A percentile compares a stretch with the other conserved stretches of the same genome.
These are phyloP conservation scores for Neocucurbitaria cava DNA, from an alignment of 2,329 filamentous ascomycete species.

Conservation along the genomic window DNA sequence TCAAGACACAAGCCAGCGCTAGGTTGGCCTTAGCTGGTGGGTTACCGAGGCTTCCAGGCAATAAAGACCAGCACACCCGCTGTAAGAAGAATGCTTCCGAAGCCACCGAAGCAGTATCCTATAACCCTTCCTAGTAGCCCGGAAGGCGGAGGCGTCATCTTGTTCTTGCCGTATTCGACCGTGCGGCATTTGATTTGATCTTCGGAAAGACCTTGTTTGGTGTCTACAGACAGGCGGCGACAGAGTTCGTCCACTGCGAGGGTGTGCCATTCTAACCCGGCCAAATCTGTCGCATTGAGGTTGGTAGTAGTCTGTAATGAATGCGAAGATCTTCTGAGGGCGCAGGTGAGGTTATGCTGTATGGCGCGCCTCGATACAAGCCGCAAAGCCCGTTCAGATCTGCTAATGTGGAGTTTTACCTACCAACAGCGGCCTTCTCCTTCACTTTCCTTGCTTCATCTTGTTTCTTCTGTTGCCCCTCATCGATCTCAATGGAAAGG, in stretches of 20 bases:
- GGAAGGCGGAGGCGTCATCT: slow-evolving; percentile 70
- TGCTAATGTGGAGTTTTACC: background rate
- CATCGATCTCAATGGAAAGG: slow-evolving; percentile 53
- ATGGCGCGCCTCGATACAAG: background rate
- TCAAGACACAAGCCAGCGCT: slow-evolving; percentile 75
- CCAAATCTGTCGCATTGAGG: slow-evolving; percentile 38
- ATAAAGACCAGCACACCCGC: slow-evolving; percentile 77
- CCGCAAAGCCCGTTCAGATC: background rate
- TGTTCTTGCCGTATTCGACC: slow-evolving; percentile 70
- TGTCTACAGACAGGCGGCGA: slow-evolving; percentile 64
- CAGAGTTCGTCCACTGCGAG: slow-evolving; percentile 65
- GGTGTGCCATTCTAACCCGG: slow-evolving; percentile 72
- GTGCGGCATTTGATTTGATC: slow-evolving; percentile 64
- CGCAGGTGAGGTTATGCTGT: background rate
- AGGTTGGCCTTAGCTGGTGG: slow-evolving; percentile 75
- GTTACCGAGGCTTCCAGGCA: slow-evolving; percentile 77
- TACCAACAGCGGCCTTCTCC: slow-evolving; percentile 44
- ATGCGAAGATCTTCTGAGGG: background rate
- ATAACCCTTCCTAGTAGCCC: slow-evolving; percentile 64
- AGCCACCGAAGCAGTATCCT: slow-evolving; percentile 79
- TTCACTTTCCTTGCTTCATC: slow-evolving; percentile 40
- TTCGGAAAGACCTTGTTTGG: slow-evolving; percentile 64
- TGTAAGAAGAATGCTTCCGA: slow-evolving; percentile 73
- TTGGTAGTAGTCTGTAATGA: slow-evolving; percentile 20
- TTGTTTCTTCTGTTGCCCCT: slow-evolving; percentile 39